Evolutionary conservation across 495 filamentous ascomycete species (phyloP), one percentile per base, ranked within the genome.

Genomic region (Tuber melanosporum): DNA sequence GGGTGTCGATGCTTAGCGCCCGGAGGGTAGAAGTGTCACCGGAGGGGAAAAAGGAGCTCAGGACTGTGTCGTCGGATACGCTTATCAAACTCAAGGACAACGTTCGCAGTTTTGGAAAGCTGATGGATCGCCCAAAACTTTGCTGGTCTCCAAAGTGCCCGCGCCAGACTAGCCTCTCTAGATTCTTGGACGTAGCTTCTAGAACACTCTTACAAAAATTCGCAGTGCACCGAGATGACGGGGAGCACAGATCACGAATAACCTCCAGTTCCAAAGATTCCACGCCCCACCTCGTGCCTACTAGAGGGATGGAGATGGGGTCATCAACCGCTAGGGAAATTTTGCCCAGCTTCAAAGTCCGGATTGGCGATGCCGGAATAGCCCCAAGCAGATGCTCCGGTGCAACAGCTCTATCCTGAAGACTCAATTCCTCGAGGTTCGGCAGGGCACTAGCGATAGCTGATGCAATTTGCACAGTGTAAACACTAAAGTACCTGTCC

Each of bases 121-220:
- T 45, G 15, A 43, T 49, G 17, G 20, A 26, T 19, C 19, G 45
- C 8, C 62, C 32, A 19, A 73, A 57, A 39, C 69, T 73, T 73
- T 52, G 12, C 19, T 45, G 70, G 32, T 73, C 45, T 42, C n/a
- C 15, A 47, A 43, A 44, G n/a, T 45, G 43, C 43, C 41, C 41
- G 15, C 71, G 42, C 74, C 70, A 76, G 41, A 72, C 70, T 20
- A 76, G 26, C 22, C 43, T 41, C 46, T 73, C 74, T 4, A 76
- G 47, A 12, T 47, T 73, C 19, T 46, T 26, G 3, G 74, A 70
- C 12, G 74, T 57, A 39, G 74, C 74, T 32, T 57, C 41, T 39
- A 76, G 47, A 26, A 76, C 66, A 41, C 74, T 76, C 70, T 45
- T 36, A 43, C 74, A 76, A 36, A 76, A 62, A 10, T 47, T 70